Conservation (phyloP, 1,139 yeast genomes). For the Sporopachydermia cereana region DNA sequence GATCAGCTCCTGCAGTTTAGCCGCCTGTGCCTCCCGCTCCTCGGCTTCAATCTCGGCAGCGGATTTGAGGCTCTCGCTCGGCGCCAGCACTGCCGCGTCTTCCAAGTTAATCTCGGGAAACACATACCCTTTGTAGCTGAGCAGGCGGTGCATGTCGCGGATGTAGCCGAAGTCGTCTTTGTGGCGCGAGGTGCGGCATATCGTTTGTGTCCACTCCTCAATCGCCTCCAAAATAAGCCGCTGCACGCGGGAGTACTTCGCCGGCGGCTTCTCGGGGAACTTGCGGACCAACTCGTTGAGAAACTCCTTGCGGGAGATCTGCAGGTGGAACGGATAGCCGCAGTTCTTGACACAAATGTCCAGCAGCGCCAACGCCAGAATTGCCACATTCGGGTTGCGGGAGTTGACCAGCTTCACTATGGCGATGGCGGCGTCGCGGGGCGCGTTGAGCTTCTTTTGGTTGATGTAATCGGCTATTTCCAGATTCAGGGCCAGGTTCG, state of each 20-base stretch:
- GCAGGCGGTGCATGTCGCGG: constrained; percentile 88
- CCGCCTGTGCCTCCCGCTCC: constrained; percentile 86
- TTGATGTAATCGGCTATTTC: constrained; percentile 92
- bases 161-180: constrained; percentile 87
- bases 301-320: constrained; percentile 89
- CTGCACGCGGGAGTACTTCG: constrained; percentile 74
- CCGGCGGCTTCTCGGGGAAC: constrained; percentile 93
- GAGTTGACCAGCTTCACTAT: constrained; percentile 77
- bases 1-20: constrained; percentile 88
- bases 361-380: constrained; percentile 47
- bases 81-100: constrained; percentile 88
- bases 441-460: constrained; percentile 82
- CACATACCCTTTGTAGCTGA: constrained; percentile 80
- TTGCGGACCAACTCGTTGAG: constrained; percentile 83
- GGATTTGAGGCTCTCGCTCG: constrained; percentile 80
- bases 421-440: constrained; percentile 90
- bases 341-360: constrained; percentile 94
- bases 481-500: constrained; percentile 76
- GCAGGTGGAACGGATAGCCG: constrained; percentile 94
- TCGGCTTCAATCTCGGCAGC: constrained; percentile 86
- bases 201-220: constrained; percentile 96
- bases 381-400: constrained; percentile 68
- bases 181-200: constrained; percentile 81
- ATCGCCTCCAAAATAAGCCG: constrained; percentile 77
- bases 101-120: constrained; percentile 88